These are phyloP conservation scores for Penicillium paradoxum DNA, from an alignment of 495 filamentous ascomycete species.

Conservation along the genomic window DNA sequence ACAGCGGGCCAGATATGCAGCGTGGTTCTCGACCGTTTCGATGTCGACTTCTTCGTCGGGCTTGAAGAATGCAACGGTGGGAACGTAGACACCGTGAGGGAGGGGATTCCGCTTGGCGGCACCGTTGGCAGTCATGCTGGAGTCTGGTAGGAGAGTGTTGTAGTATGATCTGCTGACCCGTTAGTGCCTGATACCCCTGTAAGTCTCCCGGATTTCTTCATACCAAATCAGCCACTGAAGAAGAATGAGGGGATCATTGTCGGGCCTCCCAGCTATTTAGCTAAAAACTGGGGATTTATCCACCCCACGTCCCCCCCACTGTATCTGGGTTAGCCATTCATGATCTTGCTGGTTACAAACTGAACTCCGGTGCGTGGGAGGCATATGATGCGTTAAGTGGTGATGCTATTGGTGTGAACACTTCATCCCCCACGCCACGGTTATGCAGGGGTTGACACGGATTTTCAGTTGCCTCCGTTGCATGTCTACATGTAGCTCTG, in stretches of 20 bases:
- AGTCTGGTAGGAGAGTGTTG: neutral
- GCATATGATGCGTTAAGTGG: neutral
- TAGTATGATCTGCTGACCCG: neutral
- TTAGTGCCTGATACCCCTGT: neutral
- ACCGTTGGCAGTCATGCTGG: conserved; percentile 25
- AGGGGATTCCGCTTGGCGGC: conserved; percentile 26
- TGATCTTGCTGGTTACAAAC: neutral
- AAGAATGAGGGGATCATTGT: neutral
- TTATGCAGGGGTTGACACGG: conserved; percentile 23
- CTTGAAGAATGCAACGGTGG: conserved; percentile 65
- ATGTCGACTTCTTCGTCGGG: conserved; percentile 59
- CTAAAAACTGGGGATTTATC: neutral
- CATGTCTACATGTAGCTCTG: no score
- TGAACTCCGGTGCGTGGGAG: neutral
- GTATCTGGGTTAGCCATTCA: neutral
- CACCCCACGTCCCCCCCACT: conserved; percentile 5
- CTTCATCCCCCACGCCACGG: conserved; percentile 9
- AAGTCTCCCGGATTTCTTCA: neutral
- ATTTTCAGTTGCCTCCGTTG: no score
- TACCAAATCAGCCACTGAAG: neutral
- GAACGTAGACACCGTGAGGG: conserved; percentile 58
- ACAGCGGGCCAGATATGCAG: conserved; percentile 73
- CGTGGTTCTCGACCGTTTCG: conserved; percentile 65
- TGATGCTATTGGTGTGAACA: neutral
- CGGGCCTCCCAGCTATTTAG: neutral